These are phyloP conservation scores for Papiliotrema fonsecae DNA, from an alignment of 1,284 basidiomycete species.

Conservation along the genomic window DNA sequence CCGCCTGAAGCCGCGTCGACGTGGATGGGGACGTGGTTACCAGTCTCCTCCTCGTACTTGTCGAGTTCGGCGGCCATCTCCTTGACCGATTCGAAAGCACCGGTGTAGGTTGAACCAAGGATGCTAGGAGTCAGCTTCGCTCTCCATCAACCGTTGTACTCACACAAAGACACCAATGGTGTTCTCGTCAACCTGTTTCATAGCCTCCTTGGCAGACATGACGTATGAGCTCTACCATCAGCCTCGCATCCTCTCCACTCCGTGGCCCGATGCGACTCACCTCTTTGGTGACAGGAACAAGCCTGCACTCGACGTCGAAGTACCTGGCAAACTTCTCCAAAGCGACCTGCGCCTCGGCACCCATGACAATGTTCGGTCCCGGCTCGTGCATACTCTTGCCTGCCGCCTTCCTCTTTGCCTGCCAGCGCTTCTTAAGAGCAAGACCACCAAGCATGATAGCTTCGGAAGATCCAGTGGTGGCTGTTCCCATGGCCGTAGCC, in stretches of 20 bases:
- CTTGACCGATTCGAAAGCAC: constrained; percentile 86
- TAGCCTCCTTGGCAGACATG: constrained; percentile 75
- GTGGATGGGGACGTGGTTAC: constrained; percentile 76
- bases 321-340: constrained; percentile 77
- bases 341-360: constrained; percentile 78
- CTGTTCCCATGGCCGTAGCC: constrained; percentile 75
- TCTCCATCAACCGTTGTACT: constrained; percentile 2
- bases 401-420: constrained; percentile 74
- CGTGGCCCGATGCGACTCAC: constrained; percentile 51
- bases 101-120: constrained; percentile 72
- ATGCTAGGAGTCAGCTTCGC: constrained; percentile 13
- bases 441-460: constrained; percentile 90
- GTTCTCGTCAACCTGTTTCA: constrained; percentile 88
- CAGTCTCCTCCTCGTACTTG: constrained; percentile 75
- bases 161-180: constrained; percentile 48
- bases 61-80: constrained; percentile 81
- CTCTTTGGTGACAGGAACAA: constrained; percentile 74
- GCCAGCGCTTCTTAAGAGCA: constrained; percentile 93
- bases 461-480: constrained; percentile 88
- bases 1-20: constrained; percentile 60
- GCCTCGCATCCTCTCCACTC: no score
- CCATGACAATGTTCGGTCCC: constrained; percentile 55
- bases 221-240: constrained; percentile 61
- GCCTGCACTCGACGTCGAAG: constrained; percentile 53
- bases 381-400: constrained; percentile 84